Evolutionary conservation across 352 stramenopile genomes (phyloP).

Genomic region (Pythium chondricola): DNA sequence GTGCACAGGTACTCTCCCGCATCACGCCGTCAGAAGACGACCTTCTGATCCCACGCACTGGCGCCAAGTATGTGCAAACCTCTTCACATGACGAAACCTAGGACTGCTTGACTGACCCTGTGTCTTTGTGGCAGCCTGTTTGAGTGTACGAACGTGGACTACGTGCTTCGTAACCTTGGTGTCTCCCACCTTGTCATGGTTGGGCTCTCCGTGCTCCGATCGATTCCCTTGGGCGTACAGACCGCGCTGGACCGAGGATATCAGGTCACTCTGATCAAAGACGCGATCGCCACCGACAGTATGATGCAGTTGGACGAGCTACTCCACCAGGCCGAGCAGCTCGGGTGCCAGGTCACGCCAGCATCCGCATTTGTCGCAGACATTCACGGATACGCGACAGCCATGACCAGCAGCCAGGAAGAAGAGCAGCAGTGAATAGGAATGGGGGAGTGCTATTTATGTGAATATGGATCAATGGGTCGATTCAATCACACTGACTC

Average conservation of each 20-base stretch:
- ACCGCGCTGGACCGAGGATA: slow-evolving; percentile 86
- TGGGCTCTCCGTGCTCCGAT: slow-evolving; percentile 79
- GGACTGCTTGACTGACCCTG: background rate
- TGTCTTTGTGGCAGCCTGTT: slow-evolving; percentile 56
- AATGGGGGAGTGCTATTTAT: background rate
- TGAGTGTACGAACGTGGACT: slow-evolving; percentile 84
- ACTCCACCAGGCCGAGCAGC: slow-evolving; percentile 14
- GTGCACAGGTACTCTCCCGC: slow-evolving; percentile 53
- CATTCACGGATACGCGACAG: slow-evolving; percentile 8
- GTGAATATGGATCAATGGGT: no score
- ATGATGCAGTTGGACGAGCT: slow-evolving; percentile 12
- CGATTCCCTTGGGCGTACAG: slow-evolving; percentile 72
- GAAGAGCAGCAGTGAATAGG: background rate
- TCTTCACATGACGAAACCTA: background rate
- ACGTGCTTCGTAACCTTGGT: slow-evolving; percentile 82
- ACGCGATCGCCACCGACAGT: slow-evolving; percentile 39
- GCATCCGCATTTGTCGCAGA: slow-evolving; percentile 17
- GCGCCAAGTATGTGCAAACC: slow-evolving; percentile 50
- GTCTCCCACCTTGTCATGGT: slow-evolving; percentile 82
- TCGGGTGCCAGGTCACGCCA: slow-evolving; percentile 15
- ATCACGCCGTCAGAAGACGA: slow-evolving; percentile 53
- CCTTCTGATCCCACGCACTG: slow-evolving; percentile 80
- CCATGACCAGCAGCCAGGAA: slow-evolving; percentile 2
- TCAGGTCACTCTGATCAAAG: slow-evolving; percentile 76
- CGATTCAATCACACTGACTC: no score